A percentile compares a stretch with the other conserved stretches of the same genome.
Evolutionary conservation across 1,284 basidiomycete species (phyloP).

Genomic region (Amylostereum areolatum): DNA sequence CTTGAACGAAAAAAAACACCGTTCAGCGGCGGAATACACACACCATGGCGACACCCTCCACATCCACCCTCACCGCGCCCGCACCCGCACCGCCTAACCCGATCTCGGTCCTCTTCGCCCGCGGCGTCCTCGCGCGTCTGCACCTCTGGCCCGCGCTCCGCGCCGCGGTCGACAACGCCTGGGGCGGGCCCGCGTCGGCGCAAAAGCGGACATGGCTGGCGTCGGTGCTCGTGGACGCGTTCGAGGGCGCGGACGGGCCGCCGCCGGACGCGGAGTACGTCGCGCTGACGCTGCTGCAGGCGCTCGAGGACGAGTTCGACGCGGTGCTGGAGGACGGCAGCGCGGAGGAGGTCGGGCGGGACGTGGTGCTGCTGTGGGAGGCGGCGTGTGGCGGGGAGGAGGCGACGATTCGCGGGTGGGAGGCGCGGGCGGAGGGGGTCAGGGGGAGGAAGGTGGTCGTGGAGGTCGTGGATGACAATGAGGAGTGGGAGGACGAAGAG

Average conservation of each 20-base stretch:
- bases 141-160: constrained; percentile 79
- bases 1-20: too few species aligned
- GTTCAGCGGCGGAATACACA: too few species aligned
- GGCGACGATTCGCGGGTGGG: constrained; percentile 46
- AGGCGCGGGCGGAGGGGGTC: constrained; percentile 54
- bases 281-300: constrained; percentile 71
- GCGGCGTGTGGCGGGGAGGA: constrained; percentile 36
- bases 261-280: constrained; percentile 72
- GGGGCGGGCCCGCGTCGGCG: constrained; percentile 72
- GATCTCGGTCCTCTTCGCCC: constrained; percentile 63
- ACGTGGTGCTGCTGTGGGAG: constrained; percentile 67
- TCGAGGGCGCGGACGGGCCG: constrained; percentile 42
- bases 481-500: constrained; percentile 37
- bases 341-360: constrained; percentile 61
- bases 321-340: constrained; percentile 77
- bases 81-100: too few species aligned
- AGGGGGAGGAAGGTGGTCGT: constrained; percentile 51
- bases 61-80: too few species aligned
- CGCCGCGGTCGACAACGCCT: constrained; percentile 74
- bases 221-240: constrained; percentile 77
- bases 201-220: constrained; percentile 81
- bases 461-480: constrained; percentile 35
- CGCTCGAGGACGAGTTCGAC: constrained; percentile 84
- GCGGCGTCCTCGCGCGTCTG: constrained; percentile 76
- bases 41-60: too few species aligned